Evolutionary conservation across 1,284 basidiomycete species (phyloP), one percentile per base, ranked within the genome.

Genomic region (Cryptococcus depauperatus): DNA sequence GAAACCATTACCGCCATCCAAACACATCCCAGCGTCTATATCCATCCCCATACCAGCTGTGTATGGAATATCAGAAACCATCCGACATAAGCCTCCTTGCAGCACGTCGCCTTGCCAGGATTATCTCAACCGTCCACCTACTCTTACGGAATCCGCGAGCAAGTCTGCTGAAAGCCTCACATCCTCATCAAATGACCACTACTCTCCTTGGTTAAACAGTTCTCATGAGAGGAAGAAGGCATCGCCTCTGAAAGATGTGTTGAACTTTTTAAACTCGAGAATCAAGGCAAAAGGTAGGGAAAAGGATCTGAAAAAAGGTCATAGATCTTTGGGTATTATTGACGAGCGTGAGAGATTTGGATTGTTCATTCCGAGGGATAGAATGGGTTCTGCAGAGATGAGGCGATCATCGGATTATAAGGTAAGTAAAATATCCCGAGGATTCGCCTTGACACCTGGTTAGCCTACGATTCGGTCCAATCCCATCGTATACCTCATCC

Each of bases 341-440:
- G 8, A 55, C 29, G 59, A 59, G 7, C 35, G 62, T 16, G 57
- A 62, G 3, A 21, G 27, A 19, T 41, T 41, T 18, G 64, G 64
- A n/a, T 61, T 61, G 35, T 58, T 62, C 13, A 59, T 54, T 34
- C 55, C 16, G 8, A 37, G 52, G 16, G 62, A 68, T 48, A 46
- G 66, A 11, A 66, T 66, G 64, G 66, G 62, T 13, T 63, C 63
- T 41, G 54, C 56, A 22, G 64, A 66, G 52, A 65, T 64, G 63
- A 46, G 39, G 8, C 13, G 43, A 34, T 19, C 35, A n/a, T 21
- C 30, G 9, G 53, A 61, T 44, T 44, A 51, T 23, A 47, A 55
- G 37, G 58, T 61, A 39, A 51, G 54, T 54, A n/a, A 3, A 7
- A 33, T n/a, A n/a, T 10, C 32, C 34, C 10, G 30, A 26, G 7